Conservation (phyloP, 164 flowering plant genomes). For the Malania oleifera region DNA sequence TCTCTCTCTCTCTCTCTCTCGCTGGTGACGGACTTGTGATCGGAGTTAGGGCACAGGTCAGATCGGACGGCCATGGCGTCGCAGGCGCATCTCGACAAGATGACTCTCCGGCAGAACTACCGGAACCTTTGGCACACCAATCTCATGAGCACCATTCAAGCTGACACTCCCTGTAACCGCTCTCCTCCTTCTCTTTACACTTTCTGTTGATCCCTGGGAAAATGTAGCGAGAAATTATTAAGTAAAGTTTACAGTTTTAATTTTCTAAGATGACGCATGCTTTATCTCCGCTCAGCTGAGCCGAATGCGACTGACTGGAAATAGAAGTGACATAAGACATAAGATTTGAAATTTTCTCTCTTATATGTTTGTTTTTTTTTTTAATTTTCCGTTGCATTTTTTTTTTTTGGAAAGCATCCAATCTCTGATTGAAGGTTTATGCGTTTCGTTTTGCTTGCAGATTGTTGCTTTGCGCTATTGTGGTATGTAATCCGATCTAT, state of each 20-base stretch:
- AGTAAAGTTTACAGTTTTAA: neutral
- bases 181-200: neutral
- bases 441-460: slow-evolving; percentile 19
- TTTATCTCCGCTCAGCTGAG: neutral
- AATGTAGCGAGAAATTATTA: neutral
- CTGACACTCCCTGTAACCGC: slow-evolving; percentile 20
- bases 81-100: slow-evolving; percentile 12
- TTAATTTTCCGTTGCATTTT: too few relatives aligned
- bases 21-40: too few relatives aligned
- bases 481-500: slow-evolving; percentile 25
- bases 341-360: neutral
- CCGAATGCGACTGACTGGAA: neutral
- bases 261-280: too few relatives aligned
- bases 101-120: slow-evolving; percentile 18
- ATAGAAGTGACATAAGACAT: neutral
- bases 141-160: slow-evolving; percentile 11
- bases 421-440: neutral
- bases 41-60: neutral
- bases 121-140: slow-evolving; percentile 21
- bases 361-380: neutral
- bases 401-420: neutral
- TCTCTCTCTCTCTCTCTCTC: too few relatives aligned
- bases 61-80: slow-evolving; percentile 9
- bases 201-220: neutral
- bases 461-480: slow-evolving; percentile 37